These are phyloP conservation scores for Penicillium verrucosum DNA, from an alignment of 2,329 filamentous ascomycete species.

Conservation along the genomic window DNA sequence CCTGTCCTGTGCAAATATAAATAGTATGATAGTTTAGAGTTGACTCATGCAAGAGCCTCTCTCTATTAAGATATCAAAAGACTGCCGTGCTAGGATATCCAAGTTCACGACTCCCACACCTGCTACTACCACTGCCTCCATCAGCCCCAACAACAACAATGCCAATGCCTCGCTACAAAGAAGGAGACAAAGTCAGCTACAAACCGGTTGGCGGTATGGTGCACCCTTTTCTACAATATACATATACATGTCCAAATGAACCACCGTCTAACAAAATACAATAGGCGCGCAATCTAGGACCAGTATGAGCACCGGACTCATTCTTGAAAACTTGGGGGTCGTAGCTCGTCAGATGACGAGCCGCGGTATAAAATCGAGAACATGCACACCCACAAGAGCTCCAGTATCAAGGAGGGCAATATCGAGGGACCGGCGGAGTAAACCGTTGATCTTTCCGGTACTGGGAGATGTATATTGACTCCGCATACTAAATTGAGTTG, in stretches of 20 bases:
- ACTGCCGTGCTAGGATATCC: neutral
- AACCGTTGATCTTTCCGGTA: neutral
- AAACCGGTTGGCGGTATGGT: slow-evolving; percentile 43
- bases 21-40: neutral
- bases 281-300: slow-evolving; percentile 42
- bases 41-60: neutral
- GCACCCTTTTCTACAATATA: neutral
- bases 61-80: neutral
- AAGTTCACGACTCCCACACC: neutral
- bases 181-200: slow-evolving; percentile 40
- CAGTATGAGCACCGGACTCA: slow-evolving; percentile 36
- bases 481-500: neutral
- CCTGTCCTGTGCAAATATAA: neutral
- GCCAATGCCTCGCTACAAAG: slow-evolving; percentile 31
- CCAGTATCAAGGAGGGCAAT: slow-evolving; percentile 31
- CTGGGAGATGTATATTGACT: neutral
- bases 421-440: slow-evolving; percentile 29
- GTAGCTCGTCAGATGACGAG: slow-evolving; percentile 32
- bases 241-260: neutral
- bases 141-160: slow-evolving; percentile 8
- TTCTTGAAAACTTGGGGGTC: slow-evolving; percentile 34
- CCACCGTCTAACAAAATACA: neutral
- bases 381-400: slow-evolving; percentile 11
- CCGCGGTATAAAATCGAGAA: slow-evolving; percentile 40
- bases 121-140: neutral